Base-by-base conservation (phyloP, 306 rosid genomes). In the Dalbergia oliveri region DNA sequence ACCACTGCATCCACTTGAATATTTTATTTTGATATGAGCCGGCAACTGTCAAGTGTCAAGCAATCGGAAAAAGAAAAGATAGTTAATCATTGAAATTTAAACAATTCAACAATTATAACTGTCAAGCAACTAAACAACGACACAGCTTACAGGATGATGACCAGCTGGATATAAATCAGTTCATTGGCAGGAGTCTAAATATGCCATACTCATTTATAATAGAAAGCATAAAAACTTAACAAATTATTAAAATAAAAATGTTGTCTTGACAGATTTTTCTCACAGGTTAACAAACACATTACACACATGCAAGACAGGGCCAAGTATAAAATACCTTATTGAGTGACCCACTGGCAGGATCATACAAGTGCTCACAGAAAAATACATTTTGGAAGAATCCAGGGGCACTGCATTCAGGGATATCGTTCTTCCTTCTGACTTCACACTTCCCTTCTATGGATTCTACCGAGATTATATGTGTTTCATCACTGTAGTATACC, bases 31-130 rank as follows among this genome's bases (percentile, higher is more conserved):
- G 73, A 87, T 85, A 76, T 87, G 79, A 13, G 90, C 91, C 4
- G 94, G 94, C 89, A 95, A 89, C 96, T 93, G 87, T 81, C 77
- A 69, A 77, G 70, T 93, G 87, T 81, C 77, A 69, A 77, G 70
- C 44, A 66, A 66, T 53, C 7, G n/a, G 5, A 18, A 78, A 45
- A 69, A 70, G 63, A 60, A 12, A 73, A 59, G 72, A 75, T 19
- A 16, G 72, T 82, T 54, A 51, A 41, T 68, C 34, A 31, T 34
- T 67, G 31, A 73, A 66, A 45, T 60, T 9, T 68, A 81, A 34
- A 15, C 54, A 35, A 23, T 23, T 44, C 37, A 79, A 62, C 71
- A 49, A 44, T 19, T 56, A n/a, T 31, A 26, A 26, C 31, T 26
- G 31, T 26, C 31, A 5, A 23, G 15, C 2, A 51, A 31, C 33